Evolutionary conservation across 2,329 filamentous ascomycete genomes (phyloP).

Genomic region (Paracoccidioides brasiliensis): DNA sequence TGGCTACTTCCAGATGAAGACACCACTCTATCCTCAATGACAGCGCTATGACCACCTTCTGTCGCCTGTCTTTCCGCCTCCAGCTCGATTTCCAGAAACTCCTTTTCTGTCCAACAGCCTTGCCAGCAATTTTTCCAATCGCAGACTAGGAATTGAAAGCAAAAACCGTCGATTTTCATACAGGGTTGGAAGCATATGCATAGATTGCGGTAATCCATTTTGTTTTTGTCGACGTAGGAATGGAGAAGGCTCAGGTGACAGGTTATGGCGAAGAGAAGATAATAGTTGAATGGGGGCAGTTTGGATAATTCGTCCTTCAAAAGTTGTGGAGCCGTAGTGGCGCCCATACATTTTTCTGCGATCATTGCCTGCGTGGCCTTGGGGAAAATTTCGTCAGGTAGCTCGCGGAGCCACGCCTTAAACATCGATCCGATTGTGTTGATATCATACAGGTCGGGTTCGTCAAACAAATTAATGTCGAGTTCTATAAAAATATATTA

Average conservation of each 20-base stretch:
- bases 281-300: conserved; percentile 94
- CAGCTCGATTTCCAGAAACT: conserved; percentile 51
- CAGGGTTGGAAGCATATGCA: conserved; percentile 96
- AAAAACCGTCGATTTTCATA: conserved; percentile 90
- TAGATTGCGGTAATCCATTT: conserved; percentile 92
- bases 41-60: conserved; percentile 10
- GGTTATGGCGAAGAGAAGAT: conserved; percentile 91
- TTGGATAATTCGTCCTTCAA: conserved; percentile 86
- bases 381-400: conserved; percentile 90
- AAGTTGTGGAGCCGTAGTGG: conserved; percentile 68
- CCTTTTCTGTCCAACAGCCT: conserved; percentile 81
- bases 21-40: conserved; percentile 41
- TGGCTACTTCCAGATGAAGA: conserved; percentile 56
- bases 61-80: conserved; percentile 25
- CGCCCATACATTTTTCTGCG: conserved; percentile 62
- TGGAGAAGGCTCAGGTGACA: conserved; percentile 87
- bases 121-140: conserved; percentile 97
- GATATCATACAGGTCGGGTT: conserved; percentile 82
- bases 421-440: conserved; percentile 95
- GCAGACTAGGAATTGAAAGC: conserved; percentile 88
- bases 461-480: conserved; percentile 82
- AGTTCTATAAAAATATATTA: conserved; percentile 42
- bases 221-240: conserved; percentile 88
- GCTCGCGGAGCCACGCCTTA: conserved; percentile 86
- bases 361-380: conserved; percentile 71